Evolutionary conservation across 2,329 filamentous ascomycete genomes (phyloP).

Genomic region (Uncinocarpus reesii): DNA sequence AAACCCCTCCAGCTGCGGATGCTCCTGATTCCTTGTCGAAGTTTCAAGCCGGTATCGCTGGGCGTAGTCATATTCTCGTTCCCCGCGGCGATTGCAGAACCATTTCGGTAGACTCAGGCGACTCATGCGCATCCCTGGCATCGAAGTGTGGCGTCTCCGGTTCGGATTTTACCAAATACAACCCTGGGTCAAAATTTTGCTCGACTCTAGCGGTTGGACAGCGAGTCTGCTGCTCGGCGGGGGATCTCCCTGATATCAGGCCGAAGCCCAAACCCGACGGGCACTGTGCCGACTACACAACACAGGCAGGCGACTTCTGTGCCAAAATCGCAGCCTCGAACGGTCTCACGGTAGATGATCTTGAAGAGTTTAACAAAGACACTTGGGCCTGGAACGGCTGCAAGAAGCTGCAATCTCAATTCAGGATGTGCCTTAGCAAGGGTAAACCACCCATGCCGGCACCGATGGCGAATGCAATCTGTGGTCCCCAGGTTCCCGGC

Average conservation of each 20-base stretch:
- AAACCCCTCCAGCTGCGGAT: too few species aligned
- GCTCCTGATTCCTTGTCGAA: too few species aligned
- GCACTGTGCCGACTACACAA: conserved; percentile 26
- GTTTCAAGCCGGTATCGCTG: too few species aligned
- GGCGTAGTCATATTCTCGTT: too few species aligned
- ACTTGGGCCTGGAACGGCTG: conserved; percentile 40
- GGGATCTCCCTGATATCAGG: conserved; percentile 27
- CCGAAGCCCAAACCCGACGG: conserved; percentile 31
- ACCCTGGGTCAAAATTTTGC: conserved; percentile 19
- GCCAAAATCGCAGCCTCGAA: conserved; percentile 33
- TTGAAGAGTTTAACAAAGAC: conserved; percentile 37
- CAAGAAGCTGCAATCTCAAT: conserved; percentile 22
- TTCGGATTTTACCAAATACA: conserved; percentile 18
- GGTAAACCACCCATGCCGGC: conserved; percentile 37
- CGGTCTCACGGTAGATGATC: conserved; percentile 23
- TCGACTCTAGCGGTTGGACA: conserved; percentile 27
- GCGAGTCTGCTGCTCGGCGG: conserved; percentile 30
- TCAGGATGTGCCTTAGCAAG: conserved; percentile 34
- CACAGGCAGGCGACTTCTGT: conserved; percentile 31
- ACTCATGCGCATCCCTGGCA: not conserved
- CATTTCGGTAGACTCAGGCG: too few species aligned
- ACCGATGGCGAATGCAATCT: conserved; percentile 30
- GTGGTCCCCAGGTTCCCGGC: conserved; percentile 39
- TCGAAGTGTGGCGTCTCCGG: not conserved
- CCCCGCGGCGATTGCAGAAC: too few species aligned